These are phyloP conservation scores for Eimeria nieschulzi DNA, from an alignment of 169 alveolate genomes.

Conservation along the genomic window DNA sequence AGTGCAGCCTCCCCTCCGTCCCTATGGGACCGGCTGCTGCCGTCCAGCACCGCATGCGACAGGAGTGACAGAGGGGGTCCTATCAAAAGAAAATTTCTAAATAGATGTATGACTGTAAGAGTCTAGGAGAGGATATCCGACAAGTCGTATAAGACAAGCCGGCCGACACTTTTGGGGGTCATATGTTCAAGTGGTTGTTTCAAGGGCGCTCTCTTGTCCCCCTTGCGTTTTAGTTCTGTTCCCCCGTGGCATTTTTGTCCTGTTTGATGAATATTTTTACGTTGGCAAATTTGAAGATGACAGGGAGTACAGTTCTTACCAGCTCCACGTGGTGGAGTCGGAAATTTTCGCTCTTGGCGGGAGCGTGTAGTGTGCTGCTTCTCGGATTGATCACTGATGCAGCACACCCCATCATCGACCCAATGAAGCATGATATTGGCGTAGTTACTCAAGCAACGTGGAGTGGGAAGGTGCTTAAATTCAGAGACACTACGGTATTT, in stretches of 20 bases:
- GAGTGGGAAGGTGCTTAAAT: conserved; percentile 50
- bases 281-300: not conserved
- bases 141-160: no score
- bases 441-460: conserved; percentile 49
- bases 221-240: not conserved
- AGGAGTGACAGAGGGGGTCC: no score
- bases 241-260: not conserved
- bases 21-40: no score
- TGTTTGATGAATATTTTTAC: no score
- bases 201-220: no score
- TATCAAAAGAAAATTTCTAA: no score
- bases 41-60: no score
- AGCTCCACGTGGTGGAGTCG: not conserved
- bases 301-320: not conserved
- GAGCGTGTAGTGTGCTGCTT: conserved; percentile 13
- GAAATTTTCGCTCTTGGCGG: not conserved
- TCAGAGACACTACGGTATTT: conserved; percentile 26
- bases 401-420: conserved; percentile 43
- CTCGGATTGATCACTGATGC: not conserved
- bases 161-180: no score
- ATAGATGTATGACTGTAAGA: no score
- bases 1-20: no score
- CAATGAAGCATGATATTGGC: conserved; percentile 60
- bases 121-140: no score
- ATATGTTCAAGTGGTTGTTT: no score